Evolutionary conservation across 179 eudicot genomes (phyloP), one percentile per base, ranked within the genome.

Genomic region (Beta corolliflora): DNA sequence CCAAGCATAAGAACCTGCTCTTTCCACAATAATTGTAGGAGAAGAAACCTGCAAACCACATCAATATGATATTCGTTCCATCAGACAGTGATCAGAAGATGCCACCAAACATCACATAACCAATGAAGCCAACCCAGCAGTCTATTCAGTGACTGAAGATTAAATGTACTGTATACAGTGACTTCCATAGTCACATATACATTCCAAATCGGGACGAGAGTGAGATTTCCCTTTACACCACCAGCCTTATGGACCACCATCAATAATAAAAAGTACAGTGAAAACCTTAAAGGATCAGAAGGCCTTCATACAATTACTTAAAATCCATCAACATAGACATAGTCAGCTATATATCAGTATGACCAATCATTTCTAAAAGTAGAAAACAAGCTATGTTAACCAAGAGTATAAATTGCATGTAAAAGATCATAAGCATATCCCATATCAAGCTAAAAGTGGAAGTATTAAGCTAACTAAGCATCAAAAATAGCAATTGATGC

Each of bases 1-100:
- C 98, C 98, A 97, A 14, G 97, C 99, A 85, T 91, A 92, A 75
- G 94, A 88, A 50, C 99, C 99, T 23, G 98, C 97, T 84, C 99
- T 90, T 85, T 97, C 99, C 44, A 97, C 99, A 82, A 97, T 89
- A 65, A 97, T 85, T 60, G 99, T 97, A 72, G 99, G 97, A 65
- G 98, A 97, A 48, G 97, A 97, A 59, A 97, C 99, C 98, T 97
- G 93, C 76, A 75, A 80, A 61, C 63, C 50, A n/a, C 76, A 84
- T 19, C 52, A 41, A 61, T 61, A 41, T 25, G 5, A 78, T 60
- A 53, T 77, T 16, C 31, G 59, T 12, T 48, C 6, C 23, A 74
- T 45, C 56, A 65, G 29, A 75, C 46, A 44, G 48, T 31, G 69
- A 55, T 12, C 44, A 63, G n/a, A 68, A 25, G 46, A 44, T 23